phyloP scores from a whole-genome alignment of 148 eudicot genomes.

The Fagopyrum homotropicum region DNA sequence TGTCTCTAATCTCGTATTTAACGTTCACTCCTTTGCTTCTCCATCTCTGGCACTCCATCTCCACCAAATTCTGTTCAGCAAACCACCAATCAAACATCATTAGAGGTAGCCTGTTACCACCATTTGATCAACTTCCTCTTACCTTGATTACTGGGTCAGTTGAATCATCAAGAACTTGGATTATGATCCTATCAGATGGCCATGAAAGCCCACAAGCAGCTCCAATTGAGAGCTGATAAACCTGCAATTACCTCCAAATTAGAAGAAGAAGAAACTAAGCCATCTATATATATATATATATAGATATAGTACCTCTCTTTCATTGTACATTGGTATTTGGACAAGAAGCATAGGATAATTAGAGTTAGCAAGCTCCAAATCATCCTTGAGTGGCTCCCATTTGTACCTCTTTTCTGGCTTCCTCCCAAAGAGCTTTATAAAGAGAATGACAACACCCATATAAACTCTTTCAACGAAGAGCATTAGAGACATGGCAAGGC shows the following conservation, averaged over 20 bases:
- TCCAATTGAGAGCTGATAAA: conserved; percentile 58
- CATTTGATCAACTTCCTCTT: no score
- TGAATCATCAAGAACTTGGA: conserved; percentile 64
- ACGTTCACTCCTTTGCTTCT: conserved; percentile 45
- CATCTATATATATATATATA: no score
- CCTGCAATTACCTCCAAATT: conserved; percentile 24
- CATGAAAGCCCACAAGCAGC: conserved; percentile 71
- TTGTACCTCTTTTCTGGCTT: conserved; percentile 52
- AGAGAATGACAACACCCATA: conserved; percentile 35
- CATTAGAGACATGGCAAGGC: conserved; percentile 51
- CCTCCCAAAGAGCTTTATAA: conserved; percentile 38
- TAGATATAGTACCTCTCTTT: conserved; percentile 41
- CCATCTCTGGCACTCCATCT: conserved; percentile 54
- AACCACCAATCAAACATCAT: no score
- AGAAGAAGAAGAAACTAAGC: not conserved
- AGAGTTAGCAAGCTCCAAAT: conserved; percentile 45
- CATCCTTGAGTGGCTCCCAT: conserved; percentile 38
- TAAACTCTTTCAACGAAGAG: conserved; percentile 50
- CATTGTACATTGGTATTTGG: conserved; percentile 74
- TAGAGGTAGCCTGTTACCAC: no score
- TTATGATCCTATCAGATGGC: conserved; percentile 61
- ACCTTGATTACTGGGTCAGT: conserved; percentile 46
- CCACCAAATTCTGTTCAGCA: conserved; percentile 30
- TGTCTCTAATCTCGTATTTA: conserved; percentile 38
- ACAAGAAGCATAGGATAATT: conserved; percentile 56